phyloP scores from a whole-genome alignment of 768 basidiomycete genomes.

The Tubosaeta sp. region DNA sequence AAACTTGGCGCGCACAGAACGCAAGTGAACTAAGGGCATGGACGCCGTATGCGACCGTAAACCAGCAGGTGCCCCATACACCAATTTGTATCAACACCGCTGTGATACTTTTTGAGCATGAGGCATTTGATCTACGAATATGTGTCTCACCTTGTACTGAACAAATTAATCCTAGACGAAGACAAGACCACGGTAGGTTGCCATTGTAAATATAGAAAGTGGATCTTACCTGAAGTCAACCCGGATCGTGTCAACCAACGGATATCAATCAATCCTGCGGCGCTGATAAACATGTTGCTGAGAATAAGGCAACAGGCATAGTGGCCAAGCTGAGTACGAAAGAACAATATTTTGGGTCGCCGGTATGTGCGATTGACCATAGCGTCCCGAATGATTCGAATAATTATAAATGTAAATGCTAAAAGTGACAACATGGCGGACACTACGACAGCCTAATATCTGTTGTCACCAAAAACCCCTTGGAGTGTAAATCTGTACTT shows the following conservation, averaged over 20 bases:
- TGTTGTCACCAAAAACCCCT: not conserved
- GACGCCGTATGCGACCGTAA: constrained; percentile 58
- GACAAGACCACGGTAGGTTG: constrained; percentile 4
- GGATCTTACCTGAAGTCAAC: constrained; percentile 44
- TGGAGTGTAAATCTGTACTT: constrained; percentile 7
- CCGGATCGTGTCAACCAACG: constrained; percentile 44
- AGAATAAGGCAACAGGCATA: constrained; percentile 63
- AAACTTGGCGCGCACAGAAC: constrained; percentile 49
- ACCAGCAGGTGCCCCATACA: constrained; percentile 58
- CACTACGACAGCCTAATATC: constrained; percentile 39
- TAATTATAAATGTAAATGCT: constrained; percentile 47
- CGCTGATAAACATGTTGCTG: constrained; percentile 50
- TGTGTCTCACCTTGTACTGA: constrained; percentile 51
- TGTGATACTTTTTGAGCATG: constrained; percentile 22
- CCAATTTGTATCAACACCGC: constrained; percentile 59
- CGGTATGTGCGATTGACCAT: constrained; percentile 30
- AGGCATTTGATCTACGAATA: not conserved
- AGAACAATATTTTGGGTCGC: constrained; percentile 52
- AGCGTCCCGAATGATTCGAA: constrained; percentile 47
- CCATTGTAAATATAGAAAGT: not conserved
- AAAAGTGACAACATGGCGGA: constrained; percentile 54
- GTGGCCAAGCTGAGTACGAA: constrained; percentile 66
- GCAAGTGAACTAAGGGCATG: constrained; percentile 69
- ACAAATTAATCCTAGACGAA: constrained; percentile 44
- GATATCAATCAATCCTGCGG: constrained; percentile 52